A percentile compares a stretch with the other conserved stretches of the same genome.
Evolutionary conservation across 2,329 filamentous ascomycete genomes (phyloP).

Genomic region (Cercospora nicotianae): DNA sequence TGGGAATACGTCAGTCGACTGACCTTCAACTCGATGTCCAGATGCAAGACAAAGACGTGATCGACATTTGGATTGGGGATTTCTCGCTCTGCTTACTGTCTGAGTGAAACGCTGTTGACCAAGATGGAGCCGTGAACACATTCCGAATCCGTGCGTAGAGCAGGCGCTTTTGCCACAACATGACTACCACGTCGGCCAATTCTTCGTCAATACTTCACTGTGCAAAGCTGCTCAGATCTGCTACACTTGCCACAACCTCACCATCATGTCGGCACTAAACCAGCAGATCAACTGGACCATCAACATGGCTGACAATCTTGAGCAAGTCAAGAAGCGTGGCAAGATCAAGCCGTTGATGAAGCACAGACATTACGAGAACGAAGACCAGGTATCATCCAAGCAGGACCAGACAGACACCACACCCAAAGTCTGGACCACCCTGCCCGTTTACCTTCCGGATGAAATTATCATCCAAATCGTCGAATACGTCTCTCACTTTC

Average conservation of each 20-base stretch:
- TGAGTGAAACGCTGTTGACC: not conserved
- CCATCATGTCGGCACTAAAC: slow-evolving; percentile 37
- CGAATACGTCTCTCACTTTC: slow-evolving; percentile 42
- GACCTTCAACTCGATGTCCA: not conserved
- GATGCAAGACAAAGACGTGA: not conserved
- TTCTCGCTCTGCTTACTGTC: not conserved
- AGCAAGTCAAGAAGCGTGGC: slow-evolving; percentile 26
- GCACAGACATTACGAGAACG: slow-evolving; percentile 11
- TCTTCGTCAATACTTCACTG: not conserved
- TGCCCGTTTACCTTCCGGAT: slow-evolving; percentile 50
- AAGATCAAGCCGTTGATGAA: slow-evolving; percentile 16
- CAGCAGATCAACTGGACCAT: slow-evolving; percentile 40
- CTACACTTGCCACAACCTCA: not conserved
- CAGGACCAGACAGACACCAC: slow-evolving; percentile 4
- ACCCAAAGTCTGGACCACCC: slow-evolving; percentile 25
- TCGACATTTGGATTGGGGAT: not conserved
- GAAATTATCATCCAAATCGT: slow-evolving; percentile 57
- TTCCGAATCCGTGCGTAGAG: not conserved
- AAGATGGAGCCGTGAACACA: not conserved
- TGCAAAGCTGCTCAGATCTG: not conserved
- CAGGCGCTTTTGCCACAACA: not conserved
- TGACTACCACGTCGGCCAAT: slow-evolving; percentile 6
- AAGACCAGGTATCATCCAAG: slow-evolving; percentile 5
- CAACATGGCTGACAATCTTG: slow-evolving; percentile 40
- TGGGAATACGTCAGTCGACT: not conserved